Percentiles rank a stretch among this genome's conserved stretches.
These are phyloP conservation scores for Vaccinium corymbosum DNA, from an alignment of 148 eudicot genomes.

Conservation along the genomic window DNA sequence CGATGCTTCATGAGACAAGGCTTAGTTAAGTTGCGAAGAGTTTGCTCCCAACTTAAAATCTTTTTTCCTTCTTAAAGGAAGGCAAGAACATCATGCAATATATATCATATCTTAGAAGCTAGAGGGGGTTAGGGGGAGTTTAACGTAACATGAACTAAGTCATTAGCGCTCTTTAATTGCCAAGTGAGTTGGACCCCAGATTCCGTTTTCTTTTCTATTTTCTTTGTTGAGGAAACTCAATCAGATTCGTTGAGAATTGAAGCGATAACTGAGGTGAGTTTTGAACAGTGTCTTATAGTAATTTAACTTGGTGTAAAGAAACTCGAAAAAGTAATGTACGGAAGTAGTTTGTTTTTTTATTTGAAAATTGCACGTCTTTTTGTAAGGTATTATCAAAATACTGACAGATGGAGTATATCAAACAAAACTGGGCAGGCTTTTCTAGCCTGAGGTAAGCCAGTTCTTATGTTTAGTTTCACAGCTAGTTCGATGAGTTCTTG, in stretches of 20 bases:
- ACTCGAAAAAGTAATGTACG: too few relatives aligned
- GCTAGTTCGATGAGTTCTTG: background rate
- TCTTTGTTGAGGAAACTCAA: background rate
- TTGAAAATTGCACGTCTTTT: too few relatives aligned
- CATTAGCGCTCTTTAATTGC: background rate
- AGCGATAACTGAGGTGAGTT: background rate
- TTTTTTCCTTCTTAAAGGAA: too few relatives aligned
- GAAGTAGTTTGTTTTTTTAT: too few relatives aligned
- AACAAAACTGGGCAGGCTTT: background rate
- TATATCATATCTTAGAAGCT: background rate
- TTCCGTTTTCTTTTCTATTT: background rate
- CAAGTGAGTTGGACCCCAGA: background rate
- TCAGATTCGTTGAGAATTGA: background rate
- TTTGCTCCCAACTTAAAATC: too few relatives aligned
- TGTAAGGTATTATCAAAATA: too few relatives aligned
- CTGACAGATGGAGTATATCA: too few relatives aligned
- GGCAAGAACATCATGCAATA: too few relatives aligned
- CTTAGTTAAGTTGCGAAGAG: too few relatives aligned
- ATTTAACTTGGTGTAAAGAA: too few relatives aligned
- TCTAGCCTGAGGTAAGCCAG: background rate
- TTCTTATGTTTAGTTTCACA: background rate
- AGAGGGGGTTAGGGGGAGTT: background rate
- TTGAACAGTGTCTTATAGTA: too few relatives aligned
- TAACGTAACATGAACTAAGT: background rate
- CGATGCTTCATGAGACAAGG: too few relatives aligned